Conservation (phyloP, 805 yeast species). For the Saturnispora dispora region DNA sequence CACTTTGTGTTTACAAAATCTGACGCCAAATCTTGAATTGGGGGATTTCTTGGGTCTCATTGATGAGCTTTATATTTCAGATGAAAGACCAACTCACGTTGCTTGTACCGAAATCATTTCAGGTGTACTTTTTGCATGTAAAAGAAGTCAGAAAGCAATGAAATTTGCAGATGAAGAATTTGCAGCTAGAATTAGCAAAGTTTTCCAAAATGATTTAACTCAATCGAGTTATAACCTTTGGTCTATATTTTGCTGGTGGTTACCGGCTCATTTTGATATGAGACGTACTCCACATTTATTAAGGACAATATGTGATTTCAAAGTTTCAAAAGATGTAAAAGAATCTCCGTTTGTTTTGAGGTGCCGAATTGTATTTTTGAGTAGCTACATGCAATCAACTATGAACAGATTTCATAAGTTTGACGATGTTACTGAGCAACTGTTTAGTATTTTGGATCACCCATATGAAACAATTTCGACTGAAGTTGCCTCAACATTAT, state of each 20-base stretch:
- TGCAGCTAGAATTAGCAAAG: constrained; percentile 32
- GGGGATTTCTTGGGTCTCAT: constrained; percentile 46
- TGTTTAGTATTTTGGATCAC: constrained; percentile 46
- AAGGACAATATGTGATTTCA: constrained; percentile 36
- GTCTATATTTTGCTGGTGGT: constrained; percentile 69
- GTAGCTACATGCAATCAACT: constrained; percentile 28
- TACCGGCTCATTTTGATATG: constrained; percentile 54
- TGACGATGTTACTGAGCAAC: constrained; percentile 34
- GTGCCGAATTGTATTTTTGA: constrained; percentile 47
- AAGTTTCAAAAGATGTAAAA: constrained; percentile 41
- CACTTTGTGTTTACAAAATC: constrained; percentile 38
- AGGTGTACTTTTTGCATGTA: constrained; percentile 49
- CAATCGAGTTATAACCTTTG: constrained; percentile 71
- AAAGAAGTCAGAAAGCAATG: constrained; percentile 26
- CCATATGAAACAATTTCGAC: constrained; percentile 67
- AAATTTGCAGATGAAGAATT: constrained; percentile 39
- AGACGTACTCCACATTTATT: constrained; percentile 55
- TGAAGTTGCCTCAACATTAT: constrained; percentile 53
- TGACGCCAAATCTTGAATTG: constrained; percentile 34
- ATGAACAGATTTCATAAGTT: constrained; percentile 38
- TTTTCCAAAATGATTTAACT: constrained; percentile 51
- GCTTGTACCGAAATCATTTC: constrained; percentile 61
- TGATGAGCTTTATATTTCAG: constrained; percentile 42
- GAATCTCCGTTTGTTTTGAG: constrained; percentile 54
- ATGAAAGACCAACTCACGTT: constrained; percentile 71